Conservation (phyloP, 345 rosid species). For the Toxicodendron radicans region DNA sequence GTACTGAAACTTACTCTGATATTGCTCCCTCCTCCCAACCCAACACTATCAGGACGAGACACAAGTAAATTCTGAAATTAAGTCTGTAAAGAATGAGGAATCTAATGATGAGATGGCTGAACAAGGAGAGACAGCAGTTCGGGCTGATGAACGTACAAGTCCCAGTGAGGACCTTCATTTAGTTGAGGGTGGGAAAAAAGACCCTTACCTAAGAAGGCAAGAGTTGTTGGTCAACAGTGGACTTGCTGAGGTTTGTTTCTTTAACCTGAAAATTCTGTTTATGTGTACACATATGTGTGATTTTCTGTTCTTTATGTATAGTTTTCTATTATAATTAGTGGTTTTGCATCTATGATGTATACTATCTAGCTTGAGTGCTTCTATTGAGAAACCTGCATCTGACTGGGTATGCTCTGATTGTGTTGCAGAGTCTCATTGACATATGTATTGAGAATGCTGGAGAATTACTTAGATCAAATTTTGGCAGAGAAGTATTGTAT, state of each 20-base stretch:
- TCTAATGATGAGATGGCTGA: conserved; percentile 26
- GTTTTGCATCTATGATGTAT: neutral
- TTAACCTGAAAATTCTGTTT: neutral
- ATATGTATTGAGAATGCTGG: conserved; percentile 62
- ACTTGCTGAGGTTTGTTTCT: conserved; percentile 79
- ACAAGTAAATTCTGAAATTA: conserved; percentile 39
- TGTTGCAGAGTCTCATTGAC: conserved; percentile 70
- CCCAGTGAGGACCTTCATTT: conserved; percentile 30
- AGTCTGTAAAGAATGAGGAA: conserved; percentile 35
- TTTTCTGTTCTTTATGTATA: neutral
- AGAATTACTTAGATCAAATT: conserved; percentile 69
- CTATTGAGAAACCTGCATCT: neutral
- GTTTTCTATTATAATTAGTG: neutral
- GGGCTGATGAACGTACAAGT: conserved; percentile 26
- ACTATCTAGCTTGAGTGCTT: neutral
- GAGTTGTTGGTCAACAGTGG: conserved; percentile 79
- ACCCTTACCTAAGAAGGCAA: conserved; percentile 67
- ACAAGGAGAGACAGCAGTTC: conserved; percentile 27
- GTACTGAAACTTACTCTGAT: conserved; percentile 10
- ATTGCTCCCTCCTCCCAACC: neutral
- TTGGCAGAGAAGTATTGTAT: conserved; percentile 74
- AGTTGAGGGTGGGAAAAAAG: conserved; percentile 69
- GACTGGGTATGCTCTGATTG: conserved; percentile 5
- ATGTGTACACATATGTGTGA: neutral
- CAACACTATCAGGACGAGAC: conserved; percentile 42